Base-by-base conservation (phyloP, 2,329 filamentous ascomycete species). In the Chrysoporthe cubensis region DNA sequence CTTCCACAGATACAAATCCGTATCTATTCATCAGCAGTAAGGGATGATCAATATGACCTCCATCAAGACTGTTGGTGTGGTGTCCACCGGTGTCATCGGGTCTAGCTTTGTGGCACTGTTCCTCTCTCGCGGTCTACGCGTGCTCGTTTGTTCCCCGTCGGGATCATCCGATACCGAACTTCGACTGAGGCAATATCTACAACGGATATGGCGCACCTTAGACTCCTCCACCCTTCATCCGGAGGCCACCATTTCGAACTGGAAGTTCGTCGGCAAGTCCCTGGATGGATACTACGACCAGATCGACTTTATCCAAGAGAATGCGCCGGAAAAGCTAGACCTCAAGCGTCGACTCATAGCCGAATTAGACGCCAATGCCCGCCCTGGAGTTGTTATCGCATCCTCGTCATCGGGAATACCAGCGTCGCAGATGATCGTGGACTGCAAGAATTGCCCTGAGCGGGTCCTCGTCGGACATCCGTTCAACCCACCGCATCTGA, bases 401-500 rank as follows among this genome's bases (percentile, higher is more conserved):
- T 78, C 78, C 2, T 78, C 77, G 1, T 79, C 78, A 1, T 79
- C 76, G 6, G 79, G 79, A 7, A 72, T 81, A 4, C 77, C 75
- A 3, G 75, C 71, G 72, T 76, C 73, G 4, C 62, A 70, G 44
- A 73, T 71, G 43, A 74, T 76, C 54, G 70, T 72, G 18, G 66
- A 71, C 34, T 74, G 74, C 65, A 71, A 71, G 42, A 60, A 67
- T 21, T 70, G 74, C 43, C 77, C 79, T 0, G 73, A 71, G 21
- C 75, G 80, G 18, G 74, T 80, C 40, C 71, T 82, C 0, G 77
- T 84, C 37, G 81, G 80, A 4, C 82, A 84, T 70, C 81, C 82
- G 0, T 83, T 83, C 75, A 83, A 84, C 69, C 82, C 82, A 9
- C 82, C 81, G 6, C 82, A 84, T 69, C 73, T 84, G 26, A 80